These are phyloP conservation scores for Aspergillus proliferans DNA, from an alignment of 2,329 filamentous ascomycete species.

Conservation along the genomic window DNA sequence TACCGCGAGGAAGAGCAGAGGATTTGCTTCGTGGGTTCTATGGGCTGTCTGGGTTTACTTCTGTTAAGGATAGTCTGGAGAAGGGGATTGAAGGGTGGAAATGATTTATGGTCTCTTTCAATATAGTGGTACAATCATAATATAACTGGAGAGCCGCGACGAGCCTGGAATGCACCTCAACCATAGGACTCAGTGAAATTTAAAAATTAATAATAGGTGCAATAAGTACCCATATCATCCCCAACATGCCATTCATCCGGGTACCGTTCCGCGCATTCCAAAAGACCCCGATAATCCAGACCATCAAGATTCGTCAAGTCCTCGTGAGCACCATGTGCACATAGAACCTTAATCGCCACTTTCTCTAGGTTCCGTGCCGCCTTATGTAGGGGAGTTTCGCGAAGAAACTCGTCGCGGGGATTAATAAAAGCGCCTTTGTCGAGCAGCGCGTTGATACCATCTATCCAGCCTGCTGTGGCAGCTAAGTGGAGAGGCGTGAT, in stretches of 20 bases:
- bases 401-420: conserved; percentile 2
- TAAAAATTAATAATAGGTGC: no score
- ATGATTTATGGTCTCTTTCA: background rate
- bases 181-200: no score
- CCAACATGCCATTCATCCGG: background rate
- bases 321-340: background rate
- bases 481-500: conserved; percentile 4
- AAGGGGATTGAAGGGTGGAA: conserved; percentile 4
- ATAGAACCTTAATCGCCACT: background rate
- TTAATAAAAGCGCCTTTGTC: conserved; percentile 1
- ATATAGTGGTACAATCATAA: no score
- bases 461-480: conserved; percentile 3
- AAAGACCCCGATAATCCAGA: background rate
- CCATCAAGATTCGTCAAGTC: background rate
- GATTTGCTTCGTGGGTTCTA: conserved; percentile 24
- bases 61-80: conserved; percentile 19
- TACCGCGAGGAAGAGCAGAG: conserved; percentile 20
- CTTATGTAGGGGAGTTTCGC: conserved; percentile 5
- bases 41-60: conserved; percentile 19
- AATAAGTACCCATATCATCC: no score
- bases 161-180: no score
- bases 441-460: conserved; percentile 1
- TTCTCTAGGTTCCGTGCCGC: conserved; percentile 1
- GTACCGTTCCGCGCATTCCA: background rate
- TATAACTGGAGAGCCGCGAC: no score